Evolutionary conservation across 768 basidiomycete species (phyloP).

Genomic region (Hemileccinum rubropunctum): DNA sequence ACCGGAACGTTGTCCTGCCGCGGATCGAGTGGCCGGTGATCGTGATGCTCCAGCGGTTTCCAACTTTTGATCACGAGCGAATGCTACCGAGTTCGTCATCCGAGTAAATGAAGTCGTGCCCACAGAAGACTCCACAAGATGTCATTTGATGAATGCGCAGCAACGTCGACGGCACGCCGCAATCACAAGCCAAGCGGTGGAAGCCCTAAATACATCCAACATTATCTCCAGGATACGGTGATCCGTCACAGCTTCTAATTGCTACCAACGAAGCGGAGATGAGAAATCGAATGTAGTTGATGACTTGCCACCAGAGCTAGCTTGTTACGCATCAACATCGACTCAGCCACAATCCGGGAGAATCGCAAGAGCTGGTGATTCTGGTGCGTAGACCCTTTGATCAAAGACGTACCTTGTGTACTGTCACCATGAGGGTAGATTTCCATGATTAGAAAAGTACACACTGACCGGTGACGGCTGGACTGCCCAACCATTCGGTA

Average conservation of each 20-base stretch:
- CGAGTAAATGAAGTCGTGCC: neutral
- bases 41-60: neutral
- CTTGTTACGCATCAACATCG: neutral
- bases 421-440: no score
- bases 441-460: neutral
- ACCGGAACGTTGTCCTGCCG: neutral
- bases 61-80: neutral
- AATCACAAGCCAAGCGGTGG: neutral
- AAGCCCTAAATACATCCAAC: neutral
- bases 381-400: no score
- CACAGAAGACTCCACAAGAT: neutral
- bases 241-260: neutral
- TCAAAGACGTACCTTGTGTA: no score
- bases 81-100: neutral
- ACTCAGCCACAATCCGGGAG: neutral
- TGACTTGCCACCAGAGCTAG: neutral
- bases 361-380: no score
- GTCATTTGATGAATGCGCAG: neutral
- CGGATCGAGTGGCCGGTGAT: neutral
- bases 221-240: neutral
- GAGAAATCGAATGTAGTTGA: neutral
- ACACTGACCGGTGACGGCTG: slow-evolving; percentile 1
- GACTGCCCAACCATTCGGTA: slow-evolving; percentile 4
- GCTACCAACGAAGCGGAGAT: no score
- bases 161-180: neutral